Evolutionary conservation across 805 yeast genomes (phyloP), one percentile per base, ranked within the genome.

Genomic region (Blastobotrys muscicola): DNA sequence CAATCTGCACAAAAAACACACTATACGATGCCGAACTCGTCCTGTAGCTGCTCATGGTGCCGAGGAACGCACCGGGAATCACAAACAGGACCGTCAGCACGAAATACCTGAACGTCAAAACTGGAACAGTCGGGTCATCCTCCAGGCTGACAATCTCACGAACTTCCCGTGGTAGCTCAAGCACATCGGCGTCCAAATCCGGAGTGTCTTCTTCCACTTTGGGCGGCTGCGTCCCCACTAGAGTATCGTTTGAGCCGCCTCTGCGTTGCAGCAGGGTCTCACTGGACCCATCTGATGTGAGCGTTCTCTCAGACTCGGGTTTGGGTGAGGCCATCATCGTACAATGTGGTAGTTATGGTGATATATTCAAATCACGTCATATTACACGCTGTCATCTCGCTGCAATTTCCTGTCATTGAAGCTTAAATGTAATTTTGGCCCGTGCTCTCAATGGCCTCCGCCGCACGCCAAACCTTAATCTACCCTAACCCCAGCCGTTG

Each of bases 101-200:
- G 20, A 42, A 36, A 36, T 38, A 42, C 31, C 45, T 4, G 36
- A 42, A 42, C 4, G 45, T 42, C 15, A 42, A n/a, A 11, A 37
- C 40, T 38, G 45, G 45, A 3, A 13, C 26, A 4, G 43, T 12
- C 12, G 45, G 36, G 31, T 42, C 45, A 36, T 45, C 47, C 23
- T 44, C 47, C 11, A 44, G 32, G 36, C 47, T 44, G 29, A 44
- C 47, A n/a, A 41, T 37, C 13, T 44, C 47, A 13, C 47, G 30
- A 11, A 44, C 47, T 4, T 30, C 34, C 35, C 9, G 14, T 6
- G 47, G 47, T n/a, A 44, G n/a, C 11, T 44, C 45, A 10, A 15
- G 12, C 30, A 44, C n/a, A 31, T 44, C 47, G 3, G 34, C 40
- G 7, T 40, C 45, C 15, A 44, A 20, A 4, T 20, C 6, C 26